Base-by-base conservation (phyloP, 495 filamentous ascomycete species). In the Lasiosphaeriaceae sp. region DNA sequence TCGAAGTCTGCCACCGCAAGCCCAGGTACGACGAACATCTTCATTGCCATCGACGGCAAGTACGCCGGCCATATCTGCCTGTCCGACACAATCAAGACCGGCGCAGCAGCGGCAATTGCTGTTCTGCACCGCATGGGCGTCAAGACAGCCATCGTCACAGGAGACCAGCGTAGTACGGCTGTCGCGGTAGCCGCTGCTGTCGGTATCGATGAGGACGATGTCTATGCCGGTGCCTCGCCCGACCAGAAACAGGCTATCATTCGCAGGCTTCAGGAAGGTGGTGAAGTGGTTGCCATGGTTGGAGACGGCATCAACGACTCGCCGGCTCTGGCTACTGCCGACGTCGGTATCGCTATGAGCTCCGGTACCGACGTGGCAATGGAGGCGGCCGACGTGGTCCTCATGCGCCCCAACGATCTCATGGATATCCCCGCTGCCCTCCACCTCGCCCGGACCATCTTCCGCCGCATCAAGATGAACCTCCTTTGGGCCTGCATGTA, bases 241-340 rank as follows among this genome's bases (percentile, higher is more conserved):
- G 86, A 89, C 43, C 85, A 94, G 61, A 99, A 99, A 59, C 90
- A 91, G 58, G 74, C 77, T 23, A 95, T 97, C 65, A 83, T 99
- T 69, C 81, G 83, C 17, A 70, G 83, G 45, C 80, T 97, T 35
- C 89, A 97, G 72, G 77, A 75, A 0, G 59, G 71, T 2, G 90
- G 91, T 57, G 80, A 87, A 45, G 77, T 86, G 50, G 89, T 99
- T 21, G 94, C 90, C 61, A 97, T 99, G 94, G 94, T 97, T 21
- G 94, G 94, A 51, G 94, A 99, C 67, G 94, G 94, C 37, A 97
- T 99, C 80, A 99, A 99, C 70, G 94, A 99, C 77, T 97, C 93
- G 0, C 94, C 94, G 1, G 94, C 94, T 1, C 82, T 99, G 2
- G 94, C 93, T 16, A 96, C 91, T 2, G 92, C 94, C 26, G 83